Base-by-base conservation (phyloP, 2,329 filamentous ascomycete genomes). In the Alternaria triticina region DNA sequence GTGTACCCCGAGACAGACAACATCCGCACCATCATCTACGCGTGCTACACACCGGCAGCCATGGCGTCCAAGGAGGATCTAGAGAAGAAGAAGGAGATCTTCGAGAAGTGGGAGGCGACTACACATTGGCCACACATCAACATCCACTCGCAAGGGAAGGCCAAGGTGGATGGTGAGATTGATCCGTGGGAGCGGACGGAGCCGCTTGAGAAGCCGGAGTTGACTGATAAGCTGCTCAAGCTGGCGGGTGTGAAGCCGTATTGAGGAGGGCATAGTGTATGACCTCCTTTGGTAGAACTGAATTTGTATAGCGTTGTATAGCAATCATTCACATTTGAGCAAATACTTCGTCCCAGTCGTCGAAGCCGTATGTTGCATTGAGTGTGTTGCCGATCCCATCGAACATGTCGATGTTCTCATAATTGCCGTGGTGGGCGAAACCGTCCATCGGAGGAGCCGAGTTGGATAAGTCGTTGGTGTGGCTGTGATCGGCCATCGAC, bases 61-160 rank as follows among this genome's bases (percentile, higher is more conserved):
- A 66, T 70, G 44, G 68, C 59, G 30, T 57, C 54, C 27, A 56
- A 62, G 9, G 66, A 70, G 25, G 70, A 71, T 51, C 45, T 69
- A 20, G 61, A 57, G 44, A 50, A 58, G 33, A 72, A 72, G 57
- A 63, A 64, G 12, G 52, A 65, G 9, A 57, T 60, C 33, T 67
- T 65, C 27, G 64, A 64, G 43, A 57, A 33, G 13, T 65, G 56
- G 63, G 56, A 64, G 23, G 59, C 59, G 15, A 70, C 65, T 5
- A 68, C 66, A n/a, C 69, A 71, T 50, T 71, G 69, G 66, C 67
- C 69, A 13, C 69, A 71, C 23, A 67, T 65, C 54, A 71, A 69
- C 40, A 68, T 71, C 33, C 61, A 64, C 4, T 52, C 62, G 13
- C 60, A 65, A 55, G 57, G 62, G 23, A 57, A 67, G 54, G 45